Evolutionary conservation across 208 protist genomes (phyloP).

Genomic region (Strigomonas culicis): DNA sequence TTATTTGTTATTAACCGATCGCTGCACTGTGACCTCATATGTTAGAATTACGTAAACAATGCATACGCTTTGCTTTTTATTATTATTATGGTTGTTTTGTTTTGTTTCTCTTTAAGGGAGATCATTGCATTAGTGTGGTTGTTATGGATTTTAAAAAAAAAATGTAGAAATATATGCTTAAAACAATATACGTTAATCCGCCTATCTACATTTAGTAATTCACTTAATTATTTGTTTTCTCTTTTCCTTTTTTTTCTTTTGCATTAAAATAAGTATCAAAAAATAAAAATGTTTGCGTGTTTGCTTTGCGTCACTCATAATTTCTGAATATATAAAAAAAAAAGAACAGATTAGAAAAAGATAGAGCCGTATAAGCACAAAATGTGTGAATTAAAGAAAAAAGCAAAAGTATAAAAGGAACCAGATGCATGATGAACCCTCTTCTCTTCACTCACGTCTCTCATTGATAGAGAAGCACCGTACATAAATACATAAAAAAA

Average conservation of each 20-base stretch:
- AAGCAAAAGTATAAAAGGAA: too few relatives aligned
- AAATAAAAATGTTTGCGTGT: too few relatives aligned
- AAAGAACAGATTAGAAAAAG: background rate
- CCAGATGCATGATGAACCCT: too few relatives aligned
- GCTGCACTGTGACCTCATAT: background rate
- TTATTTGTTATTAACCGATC: background rate
- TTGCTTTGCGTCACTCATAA: background rate
- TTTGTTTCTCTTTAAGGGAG: too few relatives aligned
- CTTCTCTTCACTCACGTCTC: background rate
- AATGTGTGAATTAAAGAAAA: background rate
- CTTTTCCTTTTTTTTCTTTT: background rate
- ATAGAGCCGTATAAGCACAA: background rate
- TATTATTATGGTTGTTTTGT: background rate
- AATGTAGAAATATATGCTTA: too few relatives aligned
- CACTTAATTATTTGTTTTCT: slow-evolving; percentile 6
- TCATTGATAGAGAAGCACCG: background rate
- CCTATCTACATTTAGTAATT: too few relatives aligned
- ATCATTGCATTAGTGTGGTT: too few relatives aligned
- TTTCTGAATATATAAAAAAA: background rate
- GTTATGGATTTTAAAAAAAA: too few relatives aligned
- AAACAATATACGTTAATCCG: too few relatives aligned
- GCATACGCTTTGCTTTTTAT: background rate
- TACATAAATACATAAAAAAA: slow-evolving; percentile 2
- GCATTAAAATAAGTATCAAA: too few relatives aligned
- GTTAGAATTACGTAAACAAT: background rate